A percentile compares a stretch with the other conserved stretches of the same genome.
Conservation (phyloP, 345 rosid species). For the Lumnitzera racemosa region DNA sequence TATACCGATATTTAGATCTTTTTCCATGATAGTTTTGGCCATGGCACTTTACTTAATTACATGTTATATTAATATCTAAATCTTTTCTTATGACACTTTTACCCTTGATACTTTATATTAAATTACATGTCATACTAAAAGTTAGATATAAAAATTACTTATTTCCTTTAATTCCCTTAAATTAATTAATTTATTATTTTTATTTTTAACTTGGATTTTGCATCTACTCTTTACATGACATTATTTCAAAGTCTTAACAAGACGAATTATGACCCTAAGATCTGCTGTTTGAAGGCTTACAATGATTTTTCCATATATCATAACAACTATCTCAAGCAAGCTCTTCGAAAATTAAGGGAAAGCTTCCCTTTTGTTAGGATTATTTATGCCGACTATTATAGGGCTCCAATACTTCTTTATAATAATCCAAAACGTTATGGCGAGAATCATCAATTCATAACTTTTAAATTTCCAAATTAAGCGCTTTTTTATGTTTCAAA, state of each 20-base stretch:
- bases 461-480: background rate
- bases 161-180: too few species aligned
- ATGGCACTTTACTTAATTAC: too few species aligned
- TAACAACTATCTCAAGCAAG: constrained; percentile 4
- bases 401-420: constrained; percentile 4
- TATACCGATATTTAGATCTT: too few species aligned
- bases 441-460: background rate
- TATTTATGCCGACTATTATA: constrained; percentile 10
- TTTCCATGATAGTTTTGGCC: too few species aligned
- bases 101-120: too few species aligned
- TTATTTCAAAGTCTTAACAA: background rate
- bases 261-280: background rate
- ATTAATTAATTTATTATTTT: too few species aligned
- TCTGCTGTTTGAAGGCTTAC: constrained; percentile 2
- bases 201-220: too few species aligned
- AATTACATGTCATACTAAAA: too few species aligned
- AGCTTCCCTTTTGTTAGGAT: background rate
- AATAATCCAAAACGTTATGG: background rate
- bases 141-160: too few species aligned
- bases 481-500: background rate
- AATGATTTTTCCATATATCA: background rate
- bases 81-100: too few species aligned
- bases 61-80: too few species aligned
- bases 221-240: constrained; percentile 3
- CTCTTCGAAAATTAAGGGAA: background rate